Evolutionary conservation across 1,284 basidiomycete species (phyloP).

Genomic region (Leccinum angustisporum): DNA sequence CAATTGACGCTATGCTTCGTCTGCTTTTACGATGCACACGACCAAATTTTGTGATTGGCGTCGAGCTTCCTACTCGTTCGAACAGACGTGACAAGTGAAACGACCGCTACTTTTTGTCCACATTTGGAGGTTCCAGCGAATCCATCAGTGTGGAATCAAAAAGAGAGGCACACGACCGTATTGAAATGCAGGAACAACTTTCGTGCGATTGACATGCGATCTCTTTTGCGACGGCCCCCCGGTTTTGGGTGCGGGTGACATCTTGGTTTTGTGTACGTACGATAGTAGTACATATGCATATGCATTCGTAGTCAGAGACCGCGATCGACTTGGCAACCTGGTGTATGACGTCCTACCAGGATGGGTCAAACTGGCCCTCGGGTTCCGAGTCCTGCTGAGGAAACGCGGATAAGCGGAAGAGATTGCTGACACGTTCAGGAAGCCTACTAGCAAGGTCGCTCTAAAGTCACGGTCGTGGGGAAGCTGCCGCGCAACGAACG

Average conservation of each 20-base stretch:
- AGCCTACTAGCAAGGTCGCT: neutral
- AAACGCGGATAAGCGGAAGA: neutral
- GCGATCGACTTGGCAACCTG: neutral
- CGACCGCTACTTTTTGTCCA: neutral
- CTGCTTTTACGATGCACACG: neutral
- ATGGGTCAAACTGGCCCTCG: neutral
- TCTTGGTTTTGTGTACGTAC: neutral
- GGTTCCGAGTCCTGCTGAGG: neutral
- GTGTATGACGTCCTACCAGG: neutral
- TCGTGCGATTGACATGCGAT: neutral
- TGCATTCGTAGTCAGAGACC: neutral
- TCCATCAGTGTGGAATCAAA: neutral
- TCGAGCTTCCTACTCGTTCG: neutral
- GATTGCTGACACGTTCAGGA: neutral
- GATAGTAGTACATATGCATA: neutral
- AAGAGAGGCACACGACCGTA: neutral
- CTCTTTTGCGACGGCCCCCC: neutral
- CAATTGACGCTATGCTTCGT: neutral
- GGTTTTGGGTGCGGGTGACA: neutral
- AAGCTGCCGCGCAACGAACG: neutral
- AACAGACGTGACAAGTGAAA: neutral
- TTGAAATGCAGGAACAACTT: neutral
- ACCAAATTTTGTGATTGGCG: neutral
- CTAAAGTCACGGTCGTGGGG: neutral
- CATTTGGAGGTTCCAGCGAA: neutral